Base-by-base conservation (phyloP, 2,329 filamentous ascomycete species). In the Volutella citrinella region DNA sequence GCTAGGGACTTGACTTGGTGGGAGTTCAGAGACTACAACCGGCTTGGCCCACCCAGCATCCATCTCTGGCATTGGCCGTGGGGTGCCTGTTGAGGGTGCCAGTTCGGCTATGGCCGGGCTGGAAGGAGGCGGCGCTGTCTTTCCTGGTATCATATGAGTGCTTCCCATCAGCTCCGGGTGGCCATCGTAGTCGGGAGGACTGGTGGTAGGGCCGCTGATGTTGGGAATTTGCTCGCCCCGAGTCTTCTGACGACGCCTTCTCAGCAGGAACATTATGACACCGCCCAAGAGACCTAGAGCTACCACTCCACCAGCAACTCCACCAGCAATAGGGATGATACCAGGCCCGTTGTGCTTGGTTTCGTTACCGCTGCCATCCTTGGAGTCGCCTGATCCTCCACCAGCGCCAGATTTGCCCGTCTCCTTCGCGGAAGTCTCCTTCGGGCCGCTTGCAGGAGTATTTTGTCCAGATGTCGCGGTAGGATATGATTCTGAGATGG, bases 241-340 rank as follows among this genome's bases (percentile, higher is more conserved):
- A 9, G 27, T 26, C n/a, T 48, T 23, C 15, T 40, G 51, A 17
- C 51, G 57, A 19, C 55, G 59, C 22, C 49, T 56, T 25, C 52
- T 59, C 16, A 63, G 46, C 25, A 68, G 55, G 46, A 69, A 60
- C 34, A 70, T 55, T 16, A 61, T 55, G 1, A 55, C 40, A 0
- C 56, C 57, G 1, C 45, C 51, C 6, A 56, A 56, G 6, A 59
- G 45, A 9, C 50, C 46, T 7, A 54, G 32, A 8, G 52, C 35
- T 7, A 52, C 32, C 3, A 59, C 42, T 3, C 38, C 55, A 3
- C 50, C 52, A 5, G 52, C 51, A n/a, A 57, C 51, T 8, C 51
- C 55, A 10, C 52, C 60, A 1, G 46, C 54, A 11, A 71, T 68
- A 16, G 62, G 49, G 0, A 54, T 52, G 23, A 55, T 59, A 7